Percentiles rank a stretch among this genome's conserved stretches.
These are phyloP conservation scores for Spergularia marina DNA, from an alignment of 148 eudicot genomes.

Conservation along the genomic window DNA sequence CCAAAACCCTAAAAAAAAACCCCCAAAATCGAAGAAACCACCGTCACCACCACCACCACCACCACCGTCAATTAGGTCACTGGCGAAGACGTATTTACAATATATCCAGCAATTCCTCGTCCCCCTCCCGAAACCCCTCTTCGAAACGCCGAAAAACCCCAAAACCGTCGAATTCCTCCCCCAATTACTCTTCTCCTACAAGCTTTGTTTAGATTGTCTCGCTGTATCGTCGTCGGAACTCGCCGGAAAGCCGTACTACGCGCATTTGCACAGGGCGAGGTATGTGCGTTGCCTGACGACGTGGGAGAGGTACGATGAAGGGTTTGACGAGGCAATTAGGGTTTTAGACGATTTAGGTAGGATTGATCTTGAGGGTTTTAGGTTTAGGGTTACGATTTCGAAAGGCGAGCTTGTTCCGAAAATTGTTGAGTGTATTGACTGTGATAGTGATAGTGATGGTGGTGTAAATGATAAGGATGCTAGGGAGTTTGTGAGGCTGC, in stretches of 20 bases:
- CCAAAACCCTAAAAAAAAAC: slow-evolving; percentile 35
- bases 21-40: slow-evolving; percentile 21
- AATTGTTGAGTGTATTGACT: slow-evolving; percentile 11
- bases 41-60: slow-evolving; percentile 21
- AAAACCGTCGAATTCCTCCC: slow-evolving; percentile 8
- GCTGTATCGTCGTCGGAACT: slow-evolving; percentile 43
- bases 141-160: slow-evolving; percentile 44
- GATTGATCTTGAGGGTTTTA: slow-evolving; percentile 25
- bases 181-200: slow-evolving; percentile 43
- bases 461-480: not conserved
- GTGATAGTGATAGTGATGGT: not conserved
- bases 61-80: slow-evolving; percentile 39
- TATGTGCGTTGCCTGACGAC: slow-evolving; percentile 49
- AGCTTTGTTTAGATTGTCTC: slow-evolving; percentile 53
- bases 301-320: slow-evolving; percentile 60
- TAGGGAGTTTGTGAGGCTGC: slow-evolving; percentile 31
- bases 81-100: slow-evolving; percentile 51
- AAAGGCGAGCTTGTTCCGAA: slow-evolving; percentile 36
- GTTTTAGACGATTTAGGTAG: slow-evolving; percentile 45
- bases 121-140: slow-evolving; percentile 60
- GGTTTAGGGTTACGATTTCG: slow-evolving; percentile 21
- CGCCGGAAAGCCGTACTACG: slow-evolving; percentile 46
- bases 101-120: slow-evolving; percentile 50
- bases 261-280: slow-evolving; percentile 53
- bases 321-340: slow-evolving; percentile 44